phyloP scores from a whole-genome alignment of 257 asterid genomes.

The Penstemon davidsonii region DNA sequence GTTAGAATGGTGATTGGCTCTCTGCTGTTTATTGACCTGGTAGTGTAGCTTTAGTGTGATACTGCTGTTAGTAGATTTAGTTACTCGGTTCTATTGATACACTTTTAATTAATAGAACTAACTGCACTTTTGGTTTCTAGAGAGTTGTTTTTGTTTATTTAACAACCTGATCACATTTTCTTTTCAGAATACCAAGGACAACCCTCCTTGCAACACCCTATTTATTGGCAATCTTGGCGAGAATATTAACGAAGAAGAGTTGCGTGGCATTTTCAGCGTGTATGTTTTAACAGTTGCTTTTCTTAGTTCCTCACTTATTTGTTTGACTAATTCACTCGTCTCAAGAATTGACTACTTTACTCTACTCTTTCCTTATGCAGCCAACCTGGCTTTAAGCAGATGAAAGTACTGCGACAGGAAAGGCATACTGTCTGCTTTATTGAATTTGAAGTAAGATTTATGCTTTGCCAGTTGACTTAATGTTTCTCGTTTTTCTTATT shows the following conservation, averaged over 20 bases:
- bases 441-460: slow-evolving; percentile 86
- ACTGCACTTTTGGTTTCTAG: background rate
- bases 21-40: background rate
- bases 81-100: background rate
- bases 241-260: slow-evolving; percentile 91
- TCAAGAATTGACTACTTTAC: slow-evolving; percentile 20
- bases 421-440: slow-evolving; percentile 99
- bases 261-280: slow-evolving; percentile 78
- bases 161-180: background rate
- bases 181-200: slow-evolving; percentile 85
- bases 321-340: slow-evolving; percentile 1
- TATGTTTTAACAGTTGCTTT: slow-evolving; percentile 42
- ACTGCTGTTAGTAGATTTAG: background rate
- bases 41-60: background rate
- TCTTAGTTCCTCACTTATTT: slow-evolving; percentile 8
- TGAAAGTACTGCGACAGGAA: slow-evolving; percentile 94
- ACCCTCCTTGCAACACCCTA: slow-evolving; percentile 98
- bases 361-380: slow-evolving; percentile 39
- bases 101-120: background rate
- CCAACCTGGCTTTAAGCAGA: slow-evolving; percentile 98
- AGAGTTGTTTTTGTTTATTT: slow-evolving; percentile 2
- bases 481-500: slow-evolving; percentile 17
- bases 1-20: background rate
- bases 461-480: slow-evolving; percentile 10
- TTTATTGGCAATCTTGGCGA: slow-evolving; percentile 99